Base-by-base conservation (phyloP, 2,329 filamentous ascomycete species). In the Capronia epimyces region DNA sequence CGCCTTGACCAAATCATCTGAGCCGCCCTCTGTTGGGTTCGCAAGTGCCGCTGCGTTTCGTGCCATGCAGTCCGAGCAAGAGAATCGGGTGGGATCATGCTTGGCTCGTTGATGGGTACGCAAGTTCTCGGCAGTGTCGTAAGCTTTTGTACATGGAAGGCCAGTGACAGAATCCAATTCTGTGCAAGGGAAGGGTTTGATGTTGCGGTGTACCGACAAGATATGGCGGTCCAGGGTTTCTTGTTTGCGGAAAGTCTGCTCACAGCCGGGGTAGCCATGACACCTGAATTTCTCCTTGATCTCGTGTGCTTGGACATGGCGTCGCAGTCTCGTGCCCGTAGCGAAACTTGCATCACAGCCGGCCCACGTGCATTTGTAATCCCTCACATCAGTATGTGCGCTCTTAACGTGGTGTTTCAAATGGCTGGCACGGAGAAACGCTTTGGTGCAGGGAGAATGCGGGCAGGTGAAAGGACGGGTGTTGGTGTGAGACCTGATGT, bases 381-480 rank as follows among this genome's bases (percentile, higher is more conserved):
- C 78, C 52, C 84, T 78, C 58, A 88, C 78, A 48, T 81, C 75
- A 16, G 80, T 84, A 66, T 96, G 91, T 9, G 84, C 83, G 49
- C 86, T 86, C 65, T 90, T 89, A 64, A 94, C 71, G 66, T 97
- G 91, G 58, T 89, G 84, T 53, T 85, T 83, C 15, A 96, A 75
- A 69, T 96, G 89, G 61, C 91, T 91, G 59, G 88, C 81, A 55
- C 93, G 87, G 12, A 89, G 79, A 66, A 95, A 97, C 36, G 83
- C 79, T 72, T 95, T 96, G 62, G 81, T 80, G 65, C 91, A 97
- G 36, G 71, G 82, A 4, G 76, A 71, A 55, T 84, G 78, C 1
- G 76, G 72, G 64, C 91, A 97, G 32, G 76, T 75, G 67, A 86
- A 94, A 0, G 89, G 83, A 1, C 90, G 82, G 60, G 91, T 87